Evolutionary conservation across 495 filamentous ascomycete genomes (phyloP).

Genomic region (Tricharina praecox): DNA sequence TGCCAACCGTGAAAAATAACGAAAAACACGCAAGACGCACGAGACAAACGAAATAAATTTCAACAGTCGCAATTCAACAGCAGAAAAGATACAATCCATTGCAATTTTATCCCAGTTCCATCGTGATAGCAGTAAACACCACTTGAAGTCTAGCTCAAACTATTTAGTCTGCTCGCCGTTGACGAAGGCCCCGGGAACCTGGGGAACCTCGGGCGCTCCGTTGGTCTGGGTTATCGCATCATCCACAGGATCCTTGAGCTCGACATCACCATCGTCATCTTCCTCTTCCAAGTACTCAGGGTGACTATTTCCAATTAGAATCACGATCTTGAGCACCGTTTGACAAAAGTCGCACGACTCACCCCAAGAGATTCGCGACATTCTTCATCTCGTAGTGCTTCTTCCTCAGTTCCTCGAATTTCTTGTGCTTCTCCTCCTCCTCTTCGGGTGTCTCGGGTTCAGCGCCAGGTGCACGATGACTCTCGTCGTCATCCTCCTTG

Average conservation of each 20-base stretch:
- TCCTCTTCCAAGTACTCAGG: slow-evolving; percentile 38
- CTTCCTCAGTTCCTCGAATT: slow-evolving; percentile 82
- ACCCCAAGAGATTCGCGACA: slow-evolving; percentile 77
- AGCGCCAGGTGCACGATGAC: slow-evolving; percentile 34
- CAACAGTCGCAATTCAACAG: too few species aligned
- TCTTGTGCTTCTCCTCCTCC: slow-evolving; percentile 70
- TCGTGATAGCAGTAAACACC: too few species aligned
- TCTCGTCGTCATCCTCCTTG: slow-evolving; percentile 43
- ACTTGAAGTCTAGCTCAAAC: too few species aligned
- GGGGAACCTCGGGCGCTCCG: slow-evolving; percentile 8
- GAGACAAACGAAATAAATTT: too few species aligned
- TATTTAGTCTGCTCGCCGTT: slow-evolving; percentile 14
- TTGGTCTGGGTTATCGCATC: slow-evolving; percentile 33
- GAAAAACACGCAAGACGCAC: too few species aligned
- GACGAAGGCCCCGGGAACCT: slow-evolving; percentile 4
- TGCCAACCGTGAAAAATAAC: too few species aligned
- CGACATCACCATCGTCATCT: slow-evolving; percentile 35
- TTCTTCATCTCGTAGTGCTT: slow-evolving; percentile 98
- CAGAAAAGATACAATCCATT: too few species aligned
- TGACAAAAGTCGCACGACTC: slow-evolving; percentile 19
- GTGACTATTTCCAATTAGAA: slow-evolving; percentile 23
- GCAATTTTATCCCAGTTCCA: too few species aligned
- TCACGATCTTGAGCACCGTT: not conserved
- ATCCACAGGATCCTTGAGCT: slow-evolving; percentile 31
- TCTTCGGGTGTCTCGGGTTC: slow-evolving; percentile 55